Evolutionary conservation across 202 grass and related monocot species (phyloP), one percentile per base, ranked within the genome.

Genomic region (Setaria italica): DNA sequence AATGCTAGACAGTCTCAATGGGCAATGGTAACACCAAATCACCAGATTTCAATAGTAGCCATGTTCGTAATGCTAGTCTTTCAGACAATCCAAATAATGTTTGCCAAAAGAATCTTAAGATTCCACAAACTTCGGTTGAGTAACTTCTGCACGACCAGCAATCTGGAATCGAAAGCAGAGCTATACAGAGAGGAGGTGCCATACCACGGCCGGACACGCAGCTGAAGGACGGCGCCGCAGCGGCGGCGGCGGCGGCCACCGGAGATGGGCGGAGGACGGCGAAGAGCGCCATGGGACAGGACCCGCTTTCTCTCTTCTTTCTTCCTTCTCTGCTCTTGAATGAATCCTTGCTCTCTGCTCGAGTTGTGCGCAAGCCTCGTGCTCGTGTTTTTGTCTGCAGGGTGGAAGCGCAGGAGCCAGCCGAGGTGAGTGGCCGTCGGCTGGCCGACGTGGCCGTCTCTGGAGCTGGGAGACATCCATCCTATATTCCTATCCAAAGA

Each of bases 341-440:
- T 6, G 15, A 64, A 50, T 43, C 21, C 17, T 15, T 3, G 25
- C 32, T 30, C 12, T 71, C 42, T 8, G 56, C 41, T 56, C 37
- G 3, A 47, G 53, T 37, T 81, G 20, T 30, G 20, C 6, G 7
- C 7, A 45, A 45, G 57, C 53, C 25, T 11, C 57, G 8, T 16
- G 17, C 11, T 29, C 62, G 35, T 34, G 45, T n/a, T 76, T 74
- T 74, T 56, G 56, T 41, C 11, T 42, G 66, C 42, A 11, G 9
- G 64, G 42, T 30, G 20, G 64, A 7, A 29, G 45, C n/a, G 51
- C 21, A 16, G 48, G 34, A 56, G 30, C 62, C 62, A 87, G 67
- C 58, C 58, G 50, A 59, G 86, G 57, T 3, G 88, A 74, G 88
- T 83, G 88, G 88, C 79, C 60, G 50, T 41, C 76, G 49, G 79